Conservation (phyloP, 75 land plant species). For the Cryptomeria japonica region DNA sequence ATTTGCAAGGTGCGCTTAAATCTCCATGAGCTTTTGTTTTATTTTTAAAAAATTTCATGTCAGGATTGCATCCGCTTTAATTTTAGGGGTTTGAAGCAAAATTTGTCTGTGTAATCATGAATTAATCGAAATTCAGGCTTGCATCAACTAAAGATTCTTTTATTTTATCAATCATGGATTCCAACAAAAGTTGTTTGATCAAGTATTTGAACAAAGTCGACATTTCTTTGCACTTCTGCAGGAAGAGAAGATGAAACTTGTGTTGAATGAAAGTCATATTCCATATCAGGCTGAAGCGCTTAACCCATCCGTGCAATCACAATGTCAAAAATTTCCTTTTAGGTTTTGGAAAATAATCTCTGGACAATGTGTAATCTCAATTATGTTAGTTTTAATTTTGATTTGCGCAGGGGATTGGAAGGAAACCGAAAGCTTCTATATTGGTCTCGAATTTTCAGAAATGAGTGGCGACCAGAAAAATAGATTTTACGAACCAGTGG, state of each 20-base stretch:
- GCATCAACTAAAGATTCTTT: constrained; percentile 80
- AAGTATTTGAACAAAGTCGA: constrained; percentile 67
- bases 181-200: constrained; percentile 36
- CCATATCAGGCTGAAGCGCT: constrained; percentile 67
- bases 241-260: constrained; percentile 67
- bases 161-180: constrained; percentile 88
- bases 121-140: constrained; percentile 54
- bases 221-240: constrained; percentile 65
- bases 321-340: constrained; percentile 29
- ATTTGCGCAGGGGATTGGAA: constrained; percentile 76
- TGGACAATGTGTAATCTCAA: not conserved
- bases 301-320: constrained; percentile 47
- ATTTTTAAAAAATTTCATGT: not conserved
- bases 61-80: no score
- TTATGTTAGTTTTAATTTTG: not conserved
- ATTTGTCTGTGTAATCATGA: not conserved
- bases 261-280: constrained; percentile 53
- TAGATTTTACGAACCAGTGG: constrained; percentile 57
- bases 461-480: not conserved
- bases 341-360: not conserved
- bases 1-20: not conserved
- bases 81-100: no score
- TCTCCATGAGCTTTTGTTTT: not conserved
- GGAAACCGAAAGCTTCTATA: constrained; percentile 85
- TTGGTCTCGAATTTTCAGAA: constrained; percentile 43